Conservation (phyloP, 345 rosid genomes). For the Boechera retrofracta region DNA sequence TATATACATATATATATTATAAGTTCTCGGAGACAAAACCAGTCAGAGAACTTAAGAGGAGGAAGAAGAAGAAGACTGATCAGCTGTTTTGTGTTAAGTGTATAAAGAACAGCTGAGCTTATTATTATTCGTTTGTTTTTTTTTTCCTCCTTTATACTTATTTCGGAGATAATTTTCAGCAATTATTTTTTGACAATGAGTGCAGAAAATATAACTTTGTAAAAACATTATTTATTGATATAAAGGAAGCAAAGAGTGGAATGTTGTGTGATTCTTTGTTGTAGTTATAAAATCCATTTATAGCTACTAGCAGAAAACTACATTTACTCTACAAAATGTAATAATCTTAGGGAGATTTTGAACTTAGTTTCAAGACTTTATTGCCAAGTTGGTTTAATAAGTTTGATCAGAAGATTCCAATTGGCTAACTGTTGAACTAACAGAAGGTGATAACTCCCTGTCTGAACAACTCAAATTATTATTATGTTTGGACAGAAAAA, state of each 20-base stretch:
- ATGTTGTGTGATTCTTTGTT: constrained; percentile 31
- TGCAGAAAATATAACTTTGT: constrained; percentile 57
- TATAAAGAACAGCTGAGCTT: constrained; percentile 71
- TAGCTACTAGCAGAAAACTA: neutral
- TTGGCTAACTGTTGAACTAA: constrained; percentile 35
- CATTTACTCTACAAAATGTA: neutral
- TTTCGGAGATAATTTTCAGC: constrained; percentile 43
- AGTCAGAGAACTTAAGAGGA: constrained; percentile 42
- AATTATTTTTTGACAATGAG: constrained; percentile 37
- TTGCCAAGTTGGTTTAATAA: constrained; percentile 28
- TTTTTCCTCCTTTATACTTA: constrained; percentile 9
- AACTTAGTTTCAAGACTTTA: constrained; percentile 4
- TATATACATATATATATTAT: constrained; percentile 24
- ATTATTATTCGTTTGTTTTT: constrained; percentile 41
- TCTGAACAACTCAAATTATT: constrained; percentile 34
- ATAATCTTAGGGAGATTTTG: constrained; percentile 2
- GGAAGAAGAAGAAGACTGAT: constrained; percentile 36
- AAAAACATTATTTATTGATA: constrained; percentile 56
- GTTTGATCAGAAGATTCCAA: constrained; percentile 36
- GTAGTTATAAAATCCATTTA: neutral
- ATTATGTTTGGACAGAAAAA: constrained; percentile 29
- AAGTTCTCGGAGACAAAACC: constrained; percentile 27
- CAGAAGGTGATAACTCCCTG: constrained; percentile 41
- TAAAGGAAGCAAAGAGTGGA: constrained; percentile 44
- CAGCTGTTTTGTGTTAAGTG: constrained; percentile 83